A percentile compares a stretch with the other conserved stretches of the same genome.
Conservation (phyloP, 2,329 filamentous ascomycete genomes). For the Bisporella sp. region DNA sequence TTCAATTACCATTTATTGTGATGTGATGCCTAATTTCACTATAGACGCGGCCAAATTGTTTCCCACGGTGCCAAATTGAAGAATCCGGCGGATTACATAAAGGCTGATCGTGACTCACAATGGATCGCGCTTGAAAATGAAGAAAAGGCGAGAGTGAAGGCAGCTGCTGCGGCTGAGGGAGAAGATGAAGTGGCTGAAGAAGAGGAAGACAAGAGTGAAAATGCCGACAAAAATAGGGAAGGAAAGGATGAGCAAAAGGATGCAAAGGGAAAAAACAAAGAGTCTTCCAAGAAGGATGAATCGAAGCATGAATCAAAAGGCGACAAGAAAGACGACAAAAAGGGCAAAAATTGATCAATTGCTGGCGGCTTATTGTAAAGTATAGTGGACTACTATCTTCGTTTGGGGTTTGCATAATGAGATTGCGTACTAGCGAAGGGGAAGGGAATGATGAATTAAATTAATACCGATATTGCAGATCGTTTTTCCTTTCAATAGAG, state of each 20-base stretch:
- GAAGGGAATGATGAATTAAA: too few relatives aligned
- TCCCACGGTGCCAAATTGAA: conserved; percentile 22
- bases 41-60: neutral
- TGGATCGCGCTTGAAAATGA: conserved; percentile 17
- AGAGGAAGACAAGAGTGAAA: conserved; percentile 28
- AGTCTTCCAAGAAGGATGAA: conserved; percentile 8
- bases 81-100: conserved; percentile 21
- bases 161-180: conserved; percentile 13
- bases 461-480: too few relatives aligned
- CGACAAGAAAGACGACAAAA: conserved; percentile 25
- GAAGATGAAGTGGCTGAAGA: conserved; percentile 7
- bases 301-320: conserved; percentile 34
- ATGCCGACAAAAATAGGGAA: conserved; percentile 14
- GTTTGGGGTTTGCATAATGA: too few relatives aligned
- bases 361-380: too few relatives aligned
- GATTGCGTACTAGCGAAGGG: too few relatives aligned
- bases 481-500: too few relatives aligned
- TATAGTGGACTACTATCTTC: too few relatives aligned
- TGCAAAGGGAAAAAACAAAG: conserved; percentile 8
- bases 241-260: conserved; percentile 23
- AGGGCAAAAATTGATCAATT: conserved; percentile 7
- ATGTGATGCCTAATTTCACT: neutral
- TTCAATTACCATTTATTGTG: neutral
- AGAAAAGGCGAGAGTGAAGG: neutral
- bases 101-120: conserved; percentile 21